These are phyloP conservation scores for Aspergillus amoenus DNA, from an alignment of 2,329 filamentous ascomycete species.

Conservation along the genomic window DNA sequence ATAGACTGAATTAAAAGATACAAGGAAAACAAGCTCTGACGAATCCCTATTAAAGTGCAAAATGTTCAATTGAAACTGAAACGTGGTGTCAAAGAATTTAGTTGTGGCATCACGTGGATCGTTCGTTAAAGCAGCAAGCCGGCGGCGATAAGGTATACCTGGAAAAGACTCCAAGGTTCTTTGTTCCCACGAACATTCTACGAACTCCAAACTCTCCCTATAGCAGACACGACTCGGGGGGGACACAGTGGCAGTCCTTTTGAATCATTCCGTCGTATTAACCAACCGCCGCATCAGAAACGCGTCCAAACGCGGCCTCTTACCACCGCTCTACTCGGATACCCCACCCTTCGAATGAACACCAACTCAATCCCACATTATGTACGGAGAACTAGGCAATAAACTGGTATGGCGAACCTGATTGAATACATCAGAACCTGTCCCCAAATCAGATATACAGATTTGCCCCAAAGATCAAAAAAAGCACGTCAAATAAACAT, in stretches of 20 bases:
- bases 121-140: background rate
- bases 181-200: background rate
- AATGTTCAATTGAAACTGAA: background rate
- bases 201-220: background rate
- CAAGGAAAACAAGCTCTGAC: background rate
- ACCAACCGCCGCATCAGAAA: background rate
- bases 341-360: background rate
- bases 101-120: background rate
- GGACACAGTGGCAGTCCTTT: background rate
- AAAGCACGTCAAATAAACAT: background rate
- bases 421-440: background rate
- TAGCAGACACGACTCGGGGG: background rate
- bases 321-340: background rate
- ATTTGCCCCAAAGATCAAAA: too few species aligned
- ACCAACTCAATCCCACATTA: slow-evolving; percentile 36
- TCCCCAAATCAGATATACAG: too few species aligned
- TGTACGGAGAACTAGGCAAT: slow-evolving; percentile 87
- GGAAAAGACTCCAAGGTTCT: background rate
- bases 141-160: background rate
- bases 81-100: background rate
- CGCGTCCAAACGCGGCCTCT: background rate
- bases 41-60: background rate
- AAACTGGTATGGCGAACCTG: slow-evolving; percentile 65
- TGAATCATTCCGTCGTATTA: background rate
- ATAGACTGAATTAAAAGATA: background rate